A percentile compares a stretch with the other conserved stretches of the same genome.
These are phyloP conservation scores for Stephanodiscus minutulus DNA, from an alignment of 108 stramenopile genomes.

Conservation along the genomic window DNA sequence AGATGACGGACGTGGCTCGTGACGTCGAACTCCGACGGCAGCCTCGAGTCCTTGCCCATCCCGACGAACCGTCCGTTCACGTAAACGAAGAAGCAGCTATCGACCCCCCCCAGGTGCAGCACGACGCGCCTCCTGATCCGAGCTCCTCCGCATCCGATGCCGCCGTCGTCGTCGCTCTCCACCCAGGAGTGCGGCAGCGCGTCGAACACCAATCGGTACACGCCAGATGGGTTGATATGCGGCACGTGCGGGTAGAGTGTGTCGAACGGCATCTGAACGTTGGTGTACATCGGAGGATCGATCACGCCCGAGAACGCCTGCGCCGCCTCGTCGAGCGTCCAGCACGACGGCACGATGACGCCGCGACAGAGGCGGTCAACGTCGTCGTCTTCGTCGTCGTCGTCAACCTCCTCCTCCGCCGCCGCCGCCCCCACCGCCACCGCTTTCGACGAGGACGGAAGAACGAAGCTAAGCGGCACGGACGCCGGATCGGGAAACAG, in stretches of 20 bases:
- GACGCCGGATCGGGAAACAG: constrained; percentile 28
- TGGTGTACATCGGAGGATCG: constrained; percentile 66
- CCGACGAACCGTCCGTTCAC: constrained; percentile 77
- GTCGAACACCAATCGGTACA: constrained; percentile 65
- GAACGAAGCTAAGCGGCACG: constrained; percentile 22
- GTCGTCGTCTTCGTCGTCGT: background rate
- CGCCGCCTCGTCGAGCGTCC: constrained; percentile 47
- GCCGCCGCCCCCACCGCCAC: no score
- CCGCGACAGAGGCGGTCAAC: background rate
- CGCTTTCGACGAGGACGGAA: background rate
- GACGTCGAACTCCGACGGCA: constrained; percentile 75
- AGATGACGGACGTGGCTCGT: constrained; percentile 26
- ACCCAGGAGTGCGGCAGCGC: constrained; percentile 52
- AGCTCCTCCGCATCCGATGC: constrained; percentile 1
- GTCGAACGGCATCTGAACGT: constrained; percentile 53
- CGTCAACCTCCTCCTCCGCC: no score
- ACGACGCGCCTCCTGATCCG: constrained; percentile 32
- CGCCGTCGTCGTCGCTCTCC: background rate
- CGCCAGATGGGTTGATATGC: constrained; percentile 76
- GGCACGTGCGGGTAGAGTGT: constrained; percentile 48
- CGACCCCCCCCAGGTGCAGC: constrained; percentile 73
- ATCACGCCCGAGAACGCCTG: constrained; percentile 9
- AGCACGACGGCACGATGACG: constrained; percentile 37
- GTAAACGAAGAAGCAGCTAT: constrained; percentile 78
- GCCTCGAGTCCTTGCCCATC: constrained; percentile 80